Base-by-base conservation (phyloP, 2,329 filamentous ascomycete species). In the Fusarium pseudograminearum region DNA sequence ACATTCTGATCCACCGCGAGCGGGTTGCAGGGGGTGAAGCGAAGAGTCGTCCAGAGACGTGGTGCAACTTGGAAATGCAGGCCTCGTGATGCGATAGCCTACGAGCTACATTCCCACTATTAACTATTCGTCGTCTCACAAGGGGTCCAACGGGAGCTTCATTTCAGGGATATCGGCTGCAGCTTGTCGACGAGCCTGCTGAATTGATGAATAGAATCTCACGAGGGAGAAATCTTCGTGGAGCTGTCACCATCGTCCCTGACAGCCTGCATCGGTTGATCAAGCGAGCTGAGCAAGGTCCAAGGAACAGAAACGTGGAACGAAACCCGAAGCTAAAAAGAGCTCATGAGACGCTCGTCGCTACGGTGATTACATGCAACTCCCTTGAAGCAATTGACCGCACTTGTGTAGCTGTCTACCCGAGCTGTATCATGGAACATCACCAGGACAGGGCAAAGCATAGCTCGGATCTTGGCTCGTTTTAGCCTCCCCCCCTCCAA, bases 51-150 rank as follows among this genome's bases (percentile, higher is more conserved):
- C 57, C 58, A 45, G 46, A 50, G 51, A 66, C 52, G 50, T 69
- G 44, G 68, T 61, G 53, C 48, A 70, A 71, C 67, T 70, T 65
- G 67, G 41, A 69, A 65, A 70, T 71, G 67, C 63, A 71, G 60
- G 67, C 67, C 67, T 65, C 63, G 67, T 70, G 67, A 70, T 71
- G 67, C 55, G 24, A 57, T 71, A 54, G 61, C 38, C 67, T 69
- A 56, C 65, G 45, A 52, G 48, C 48, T 52, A 40, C 33, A 40
- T 52, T 53, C 51, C 67, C 63, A 68, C 67, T 68, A 52, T 50
- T 45, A 54, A 54, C 63, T 65, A 48, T 45, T 36, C 46, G 44
- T 28, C 50, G 61, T 54, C 63, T 67, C 51, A 44, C 62, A 60
- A 67, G 53, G 67, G 54, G 62, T 44, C n/a, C n/a, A 22, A 48